A percentile compares a stretch with the other conserved stretches of the same genome.
Conservation (phyloP, 2,329 filamentous ascomycete species). For the Emydomyces testavorans region DNA sequence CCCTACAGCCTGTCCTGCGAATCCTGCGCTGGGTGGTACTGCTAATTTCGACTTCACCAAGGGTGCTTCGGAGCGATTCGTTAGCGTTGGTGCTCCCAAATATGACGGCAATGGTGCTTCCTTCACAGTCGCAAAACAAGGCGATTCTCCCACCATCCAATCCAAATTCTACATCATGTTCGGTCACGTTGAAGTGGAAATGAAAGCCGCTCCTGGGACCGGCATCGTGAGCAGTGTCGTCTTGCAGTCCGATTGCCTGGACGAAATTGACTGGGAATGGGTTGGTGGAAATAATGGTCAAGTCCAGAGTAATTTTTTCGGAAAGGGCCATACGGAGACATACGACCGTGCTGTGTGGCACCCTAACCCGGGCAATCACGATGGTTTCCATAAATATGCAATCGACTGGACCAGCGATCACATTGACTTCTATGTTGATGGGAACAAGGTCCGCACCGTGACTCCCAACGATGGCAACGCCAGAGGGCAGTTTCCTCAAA, state of each 20-base stretch:
- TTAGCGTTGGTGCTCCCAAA: conserved; percentile 52
- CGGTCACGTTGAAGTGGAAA: conserved; percentile 70
- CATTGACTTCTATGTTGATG: conserved; percentile 78
- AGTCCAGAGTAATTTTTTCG: conserved; percentile 96
- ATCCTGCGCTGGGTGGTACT: conserved; percentile 73
- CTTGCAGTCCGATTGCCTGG: conserved; percentile 77
- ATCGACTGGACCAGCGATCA: conserved; percentile 82
- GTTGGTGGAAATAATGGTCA: conserved; percentile 63
- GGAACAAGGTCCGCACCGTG: conserved; percentile 63
- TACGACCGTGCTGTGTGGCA: conserved; percentile 84
- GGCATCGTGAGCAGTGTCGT: conserved; percentile 92
- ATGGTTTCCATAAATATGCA: conserved; percentile 70
- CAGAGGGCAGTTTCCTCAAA: conserved; percentile 71
- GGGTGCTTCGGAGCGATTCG: conserved; percentile 68
- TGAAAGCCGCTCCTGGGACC: conserved; percentile 75
- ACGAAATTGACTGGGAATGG: conserved; percentile 98
- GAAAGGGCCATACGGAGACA: conserved; percentile 73
- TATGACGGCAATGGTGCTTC: conserved; percentile 67
- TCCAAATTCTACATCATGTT: conserved; percentile 99
- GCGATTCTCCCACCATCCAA: conserved; percentile 73
- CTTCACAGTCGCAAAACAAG: conserved; percentile 66
- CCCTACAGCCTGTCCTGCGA: conserved; percentile 53
- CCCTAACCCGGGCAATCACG: conserved; percentile 55
- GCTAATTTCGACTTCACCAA: conserved; percentile 75
- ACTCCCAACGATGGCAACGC: conserved; percentile 55